These are phyloP conservation scores for Microascus cirrosus DNA, from an alignment of 2,329 filamentous ascomycete species.

Conservation along the genomic window DNA sequence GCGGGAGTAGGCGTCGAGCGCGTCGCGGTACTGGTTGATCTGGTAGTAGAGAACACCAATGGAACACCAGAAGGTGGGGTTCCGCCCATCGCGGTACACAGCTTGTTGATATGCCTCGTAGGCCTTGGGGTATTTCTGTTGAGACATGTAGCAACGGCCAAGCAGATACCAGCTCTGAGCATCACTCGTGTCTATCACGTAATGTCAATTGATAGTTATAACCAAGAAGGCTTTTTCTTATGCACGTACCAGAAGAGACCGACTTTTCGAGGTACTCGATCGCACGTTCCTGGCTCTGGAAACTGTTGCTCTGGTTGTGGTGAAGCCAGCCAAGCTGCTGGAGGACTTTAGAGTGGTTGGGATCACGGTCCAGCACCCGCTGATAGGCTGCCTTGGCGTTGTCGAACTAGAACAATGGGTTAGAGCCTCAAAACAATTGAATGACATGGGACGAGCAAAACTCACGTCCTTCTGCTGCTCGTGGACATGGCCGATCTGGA, in stretches of 20 bases:
- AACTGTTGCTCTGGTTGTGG: slow-evolving; percentile 88
- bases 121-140: slow-evolving; percentile 96
- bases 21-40: slow-evolving; percentile 98
- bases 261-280: slow-evolving; percentile 98
- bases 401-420: slow-evolving; percentile 59
- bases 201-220: slow-evolving; percentile 14
- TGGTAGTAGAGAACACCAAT: slow-evolving; percentile 99
- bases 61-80: slow-evolving; percentile 98
- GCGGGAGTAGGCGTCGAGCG: slow-evolving; percentile 91
- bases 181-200: slow-evolving; percentile 67
- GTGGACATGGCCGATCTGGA: slow-evolving; percentile 97
- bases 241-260: slow-evolving; percentile 67
- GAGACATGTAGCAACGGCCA: slow-evolving; percentile 97
- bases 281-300: slow-evolving; percentile 85
- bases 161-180: slow-evolving; percentile 98
- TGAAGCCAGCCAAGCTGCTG: slow-evolving; percentile 97
- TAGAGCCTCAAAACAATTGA: slow-evolving; percentile 7
- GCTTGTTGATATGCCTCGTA: slow-evolving; percentile 98
- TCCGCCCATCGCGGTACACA: slow-evolving; percentile 93
- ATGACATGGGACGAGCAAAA: slow-evolving; percentile 10
- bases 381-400: slow-evolving; percentile 86
- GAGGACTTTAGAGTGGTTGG: slow-evolving; percentile 93
- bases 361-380: slow-evolving; percentile 85
- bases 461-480: slow-evolving; percentile 97
- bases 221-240: background rate